Evolutionary conservation across 1,284 basidiomycete genomes (phyloP), one percentile per base, ranked within the genome.

Genomic region (Cryptococcus sp.): DNA sequence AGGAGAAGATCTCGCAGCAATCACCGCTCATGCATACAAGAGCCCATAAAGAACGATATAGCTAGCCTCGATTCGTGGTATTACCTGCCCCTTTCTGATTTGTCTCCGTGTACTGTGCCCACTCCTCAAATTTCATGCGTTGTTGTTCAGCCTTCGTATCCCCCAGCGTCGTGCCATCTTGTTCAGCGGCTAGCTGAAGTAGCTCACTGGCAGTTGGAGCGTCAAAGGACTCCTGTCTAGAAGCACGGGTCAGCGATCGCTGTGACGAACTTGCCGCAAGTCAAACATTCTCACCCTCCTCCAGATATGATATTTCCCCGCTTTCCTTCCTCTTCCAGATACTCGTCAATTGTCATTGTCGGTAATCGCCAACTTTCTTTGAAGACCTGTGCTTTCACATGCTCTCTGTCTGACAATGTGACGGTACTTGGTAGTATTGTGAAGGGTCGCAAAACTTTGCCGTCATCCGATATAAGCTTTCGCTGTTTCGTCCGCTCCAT

Each of bases 301-400:
- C 88, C 88, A 2, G 84, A 82, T 59, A 96, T 85, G 67, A 98
- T 86, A 55, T 92, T 94, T 0, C 94, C 93, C 50, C 89, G 80
- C 58, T 86, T 79, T 52, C 82, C 79, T 73, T 98, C 95, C 59
- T 93, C 86, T 63, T 88, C 86, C 21, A 98, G 82, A 71, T 95
- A 98, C 75, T 98, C 90, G 70, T 98, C 95, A 65, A 98, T 86
- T 1, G 88, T 84, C 96, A 99, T 98, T 0, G 91, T 95, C 2
- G 95, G 95, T 33, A 98, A 79, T 20, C 88, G 83, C 73, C 97
- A 85, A 18, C 83, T 84, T 3, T 90, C 84, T 13, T 86, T 83
- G 78, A 98, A 98, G 2, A 98, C 93, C 68, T 90, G 84, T 0
- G 82, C 77, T 67, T 87, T 85, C 8, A 95, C 69, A 33, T 85